Evolutionary conservation across 2,329 filamentous ascomycete genomes (phyloP).

Genomic region (Pseudofabraea citricarpa): DNA sequence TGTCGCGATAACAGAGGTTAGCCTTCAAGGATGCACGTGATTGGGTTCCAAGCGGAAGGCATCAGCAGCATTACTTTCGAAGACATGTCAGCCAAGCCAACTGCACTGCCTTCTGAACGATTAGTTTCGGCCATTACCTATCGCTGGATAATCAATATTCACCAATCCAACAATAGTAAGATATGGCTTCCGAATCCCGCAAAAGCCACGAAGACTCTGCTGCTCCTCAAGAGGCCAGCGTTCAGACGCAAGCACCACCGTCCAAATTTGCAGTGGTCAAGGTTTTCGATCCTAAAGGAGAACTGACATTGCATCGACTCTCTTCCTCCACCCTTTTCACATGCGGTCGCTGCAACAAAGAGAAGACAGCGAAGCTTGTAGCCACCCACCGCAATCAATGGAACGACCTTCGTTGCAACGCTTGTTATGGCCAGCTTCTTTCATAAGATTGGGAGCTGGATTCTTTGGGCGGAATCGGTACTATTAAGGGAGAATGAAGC

Average conservation of each 20-base stretch:
- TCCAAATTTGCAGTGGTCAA: conserved; percentile 12
- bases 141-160: neutral
- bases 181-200: conserved; percentile 9
- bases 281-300: conserved; percentile 10
- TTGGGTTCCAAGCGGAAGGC: conserved; percentile 2
- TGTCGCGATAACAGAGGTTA: conserved; percentile 3
- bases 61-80: neutral
- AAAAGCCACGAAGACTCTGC: conserved; percentile 9
- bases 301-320: conserved; percentile 13
- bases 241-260: conserved; percentile 11
- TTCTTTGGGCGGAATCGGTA: neutral
- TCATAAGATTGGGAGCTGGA: conserved; percentile 1
- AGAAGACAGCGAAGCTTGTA: conserved; percentile 12
- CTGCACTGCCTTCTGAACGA: neutral
- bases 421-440: conserved; percentile 3
- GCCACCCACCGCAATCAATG: conserved; percentile 7
- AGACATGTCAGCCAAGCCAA: conserved; percentile 5
- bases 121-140: neutral
- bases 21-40: conserved; percentile 5
- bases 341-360: conserved; percentile 13
- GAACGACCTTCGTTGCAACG: conserved; percentile 12
- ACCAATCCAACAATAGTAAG: conserved; percentile 3
- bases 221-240: conserved; percentile 11
- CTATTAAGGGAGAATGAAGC: neutral
- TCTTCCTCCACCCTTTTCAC: conserved; percentile 11